These are phyloP conservation scores for Aspergillus nanangensis DNA, from an alignment of 495 filamentous ascomycete genomes.

Conservation along the genomic window DNA sequence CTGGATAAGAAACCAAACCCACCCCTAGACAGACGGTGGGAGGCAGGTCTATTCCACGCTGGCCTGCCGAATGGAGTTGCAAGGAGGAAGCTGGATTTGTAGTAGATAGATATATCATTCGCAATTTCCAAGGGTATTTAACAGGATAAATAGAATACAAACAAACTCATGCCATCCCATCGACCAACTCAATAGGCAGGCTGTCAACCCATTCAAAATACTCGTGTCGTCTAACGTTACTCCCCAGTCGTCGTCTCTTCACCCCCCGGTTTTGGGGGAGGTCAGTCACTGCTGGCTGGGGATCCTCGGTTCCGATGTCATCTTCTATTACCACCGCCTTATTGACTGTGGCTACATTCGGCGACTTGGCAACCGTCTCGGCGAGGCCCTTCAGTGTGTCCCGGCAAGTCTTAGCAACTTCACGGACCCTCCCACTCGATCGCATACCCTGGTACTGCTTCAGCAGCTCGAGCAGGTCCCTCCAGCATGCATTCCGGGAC, in stretches of 20 bases:
- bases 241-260: not conserved
- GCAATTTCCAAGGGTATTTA: no score
- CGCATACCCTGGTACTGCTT: not conserved
- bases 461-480: not conserved
- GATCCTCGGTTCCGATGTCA: not conserved
- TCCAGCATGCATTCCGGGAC: not conserved
- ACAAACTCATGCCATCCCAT: slow-evolving; percentile 24
- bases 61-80: no score
- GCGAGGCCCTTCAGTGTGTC: slow-evolving; percentile 1
- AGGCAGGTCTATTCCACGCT: no score
- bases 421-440: not conserved
- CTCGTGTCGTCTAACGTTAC: not conserved
- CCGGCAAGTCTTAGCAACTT: slow-evolving; percentile 1
- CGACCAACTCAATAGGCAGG: slow-evolving; percentile 10
- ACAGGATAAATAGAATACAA: no score
- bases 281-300: not conserved
- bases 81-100: no score
- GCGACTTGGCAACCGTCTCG: not conserved
- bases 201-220: slow-evolving; percentile 14
- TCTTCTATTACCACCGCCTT: not conserved
- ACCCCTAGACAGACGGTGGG: no score
- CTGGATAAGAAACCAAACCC: no score
- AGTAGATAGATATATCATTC: no score
- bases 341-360: not conserved
- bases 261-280: not conserved